These are phyloP conservation scores for Lithohypha guttulata DNA, from an alignment of 2,329 filamentous ascomycete genomes.

Conservation along the genomic window DNA sequence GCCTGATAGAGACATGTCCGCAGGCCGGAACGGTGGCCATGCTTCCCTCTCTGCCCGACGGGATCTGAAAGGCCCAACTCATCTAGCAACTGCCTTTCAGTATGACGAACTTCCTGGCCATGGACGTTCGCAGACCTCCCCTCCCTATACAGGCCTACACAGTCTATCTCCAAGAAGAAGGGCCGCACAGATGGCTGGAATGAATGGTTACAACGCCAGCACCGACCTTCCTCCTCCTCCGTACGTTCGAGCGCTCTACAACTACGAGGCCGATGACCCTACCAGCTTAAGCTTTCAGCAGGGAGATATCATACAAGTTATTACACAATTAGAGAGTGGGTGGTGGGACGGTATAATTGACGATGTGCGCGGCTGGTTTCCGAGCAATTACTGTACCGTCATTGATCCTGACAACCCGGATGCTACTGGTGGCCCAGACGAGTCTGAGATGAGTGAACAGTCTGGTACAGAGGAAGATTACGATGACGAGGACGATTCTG, in stretches of 20 bases:
- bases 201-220: slow-evolving; percentile 42
- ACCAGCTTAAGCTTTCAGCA: slow-evolving; percentile 95
- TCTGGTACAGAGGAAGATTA: slow-evolving; percentile 50
- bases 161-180: slow-evolving; percentile 19
- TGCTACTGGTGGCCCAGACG: slow-evolving; percentile 44
- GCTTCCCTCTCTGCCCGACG: slow-evolving; percentile 5
- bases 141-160: slow-evolving; percentile 10
- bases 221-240: slow-evolving; percentile 39
- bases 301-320: slow-evolving; percentile 95
- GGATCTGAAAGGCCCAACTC: slow-evolving; percentile 16
- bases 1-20: slow-evolving; percentile 5
- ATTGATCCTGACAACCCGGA: slow-evolving; percentile 65
- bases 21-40: slow-evolving; percentile 1
- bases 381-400: slow-evolving; percentile 94
- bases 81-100: slow-evolving; percentile 32
- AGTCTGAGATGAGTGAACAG: slow-evolving; percentile 42
- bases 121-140: slow-evolving; percentile 10
- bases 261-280: slow-evolving; percentile 94
- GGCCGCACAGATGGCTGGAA: slow-evolving; percentile 25
- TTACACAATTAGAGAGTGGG: slow-evolving; percentile 93
- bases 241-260: slow-evolving; percentile 92
- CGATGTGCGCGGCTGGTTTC: slow-evolving; percentile 94
- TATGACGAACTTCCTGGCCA: slow-evolving; percentile 27
- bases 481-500: slow-evolving; percentile 56
- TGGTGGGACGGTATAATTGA: slow-evolving; percentile 99